A percentile compares a stretch with the other conserved stretches of the same genome.
Conservation (phyloP, 78 protist species). For the Guillardia theta region DNA sequence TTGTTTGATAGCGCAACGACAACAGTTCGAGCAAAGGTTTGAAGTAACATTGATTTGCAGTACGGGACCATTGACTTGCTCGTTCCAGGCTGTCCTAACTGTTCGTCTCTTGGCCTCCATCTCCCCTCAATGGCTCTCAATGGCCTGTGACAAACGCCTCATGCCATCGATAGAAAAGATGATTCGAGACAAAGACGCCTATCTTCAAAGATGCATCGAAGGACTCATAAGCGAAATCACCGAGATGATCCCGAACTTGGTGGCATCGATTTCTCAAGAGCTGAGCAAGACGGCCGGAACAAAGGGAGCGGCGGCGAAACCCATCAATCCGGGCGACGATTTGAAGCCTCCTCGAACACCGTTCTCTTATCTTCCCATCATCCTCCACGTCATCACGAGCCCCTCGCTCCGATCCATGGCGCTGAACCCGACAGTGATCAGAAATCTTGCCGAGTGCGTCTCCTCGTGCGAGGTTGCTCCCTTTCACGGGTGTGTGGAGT, state of each 20-base stretch:
- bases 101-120: background rate
- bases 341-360: background rate
- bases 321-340: background rate
- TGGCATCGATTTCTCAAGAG: background rate
- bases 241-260: background rate
- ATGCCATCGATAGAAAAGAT: background rate
- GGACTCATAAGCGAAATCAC: background rate
- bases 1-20: background rate
- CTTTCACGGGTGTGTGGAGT: background rate
- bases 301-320: background rate
- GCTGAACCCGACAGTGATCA: too few species aligned
- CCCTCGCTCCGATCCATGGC: too few species aligned
- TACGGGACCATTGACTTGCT: background rate
- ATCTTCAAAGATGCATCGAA: background rate
- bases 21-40: background rate
- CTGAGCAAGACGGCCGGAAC: background rate
- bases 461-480: background rate
- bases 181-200: background rate
- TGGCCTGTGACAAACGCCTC: background rate
- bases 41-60: background rate
- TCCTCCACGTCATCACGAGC: background rate
- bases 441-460: background rate
- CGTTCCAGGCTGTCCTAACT: background rate
- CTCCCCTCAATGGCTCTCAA: background rate
- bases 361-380: background rate